Conservation (phyloP, 768 basidiomycete species). For the Russula foetens region DNA sequence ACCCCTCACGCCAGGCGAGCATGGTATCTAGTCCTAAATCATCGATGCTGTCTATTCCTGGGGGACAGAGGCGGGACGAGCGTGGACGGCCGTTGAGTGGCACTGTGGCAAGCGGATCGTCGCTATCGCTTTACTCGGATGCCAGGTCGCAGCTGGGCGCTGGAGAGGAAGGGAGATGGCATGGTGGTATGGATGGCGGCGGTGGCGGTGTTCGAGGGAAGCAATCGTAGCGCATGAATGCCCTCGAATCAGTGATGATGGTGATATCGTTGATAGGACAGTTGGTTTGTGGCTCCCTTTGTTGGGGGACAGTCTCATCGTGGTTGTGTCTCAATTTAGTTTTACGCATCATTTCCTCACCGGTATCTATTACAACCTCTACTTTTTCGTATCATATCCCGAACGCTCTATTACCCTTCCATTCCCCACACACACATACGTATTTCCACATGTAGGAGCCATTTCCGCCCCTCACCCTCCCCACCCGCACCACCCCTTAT, state of each 20-base stretch:
- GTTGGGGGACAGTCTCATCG: background rate
- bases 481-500: background rate
- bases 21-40: conserved; percentile 7
- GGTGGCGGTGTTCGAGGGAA: background rate
- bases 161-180: conserved; percentile 7
- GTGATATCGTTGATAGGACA: background rate
- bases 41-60: background rate
- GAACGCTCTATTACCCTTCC: background rate
- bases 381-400: conserved; percentile 4
- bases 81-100: background rate
- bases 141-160: conserved; percentile 14
- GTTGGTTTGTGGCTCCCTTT: background rate
- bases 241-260: background rate
- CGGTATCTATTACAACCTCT: conserved; percentile 4
- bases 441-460: background rate
- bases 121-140: conserved; percentile 17
- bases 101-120: conserved; percentile 12
- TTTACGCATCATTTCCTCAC: background rate
- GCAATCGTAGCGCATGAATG: background rate
- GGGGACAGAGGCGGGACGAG: background rate
- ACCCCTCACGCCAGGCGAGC: conserved; percentile 15
- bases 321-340: conserved; percentile 15
- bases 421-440: background rate
- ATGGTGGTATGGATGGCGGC: background rate
- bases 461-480: background rate